Conservation (phyloP, 2,329 filamentous ascomycete genomes). For the Metarhizium humberi region DNA sequence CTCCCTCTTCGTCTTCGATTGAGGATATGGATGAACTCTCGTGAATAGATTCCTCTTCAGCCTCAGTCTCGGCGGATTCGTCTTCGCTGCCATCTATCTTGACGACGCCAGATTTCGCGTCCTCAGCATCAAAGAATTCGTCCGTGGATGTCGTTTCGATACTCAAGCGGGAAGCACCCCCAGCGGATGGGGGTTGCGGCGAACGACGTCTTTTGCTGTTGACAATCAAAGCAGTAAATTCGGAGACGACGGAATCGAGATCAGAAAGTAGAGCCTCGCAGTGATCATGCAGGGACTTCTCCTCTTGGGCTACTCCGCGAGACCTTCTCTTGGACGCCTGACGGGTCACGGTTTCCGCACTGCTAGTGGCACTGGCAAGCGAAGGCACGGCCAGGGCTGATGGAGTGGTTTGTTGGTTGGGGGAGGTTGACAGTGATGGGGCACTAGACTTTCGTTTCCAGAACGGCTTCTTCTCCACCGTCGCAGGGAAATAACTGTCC, state of each 20-base stretch:
- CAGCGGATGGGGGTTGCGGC: slow-evolving; percentile 40
- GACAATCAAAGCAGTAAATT: slow-evolving; percentile 69
- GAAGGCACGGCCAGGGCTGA: slow-evolving; percentile 33
- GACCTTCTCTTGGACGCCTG: slow-evolving; percentile 26
- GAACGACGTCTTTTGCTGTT: slow-evolving; percentile 72
- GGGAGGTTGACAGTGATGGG: slow-evolving; percentile 30
- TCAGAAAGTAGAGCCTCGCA: slow-evolving; percentile 77
- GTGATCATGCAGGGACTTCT: slow-evolving; percentile 67
- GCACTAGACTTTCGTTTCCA: slow-evolving; percentile 83
- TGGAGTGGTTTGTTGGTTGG: slow-evolving; percentile 27
- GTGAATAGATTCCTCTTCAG: slow-evolving; percentile 10
- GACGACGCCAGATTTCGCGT: slow-evolving; percentile 56
- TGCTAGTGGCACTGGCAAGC: slow-evolving; percentile 24
- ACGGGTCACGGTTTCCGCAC: slow-evolving; percentile 19
- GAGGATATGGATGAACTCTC: slow-evolving; percentile 52
- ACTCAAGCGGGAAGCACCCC: slow-evolving; percentile 45
- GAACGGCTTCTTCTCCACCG: slow-evolving; percentile 61
- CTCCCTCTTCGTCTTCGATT: slow-evolving; percentile 48
- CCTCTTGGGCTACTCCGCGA: slow-evolving; percentile 35
- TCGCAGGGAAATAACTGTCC: slow-evolving; percentile 44
- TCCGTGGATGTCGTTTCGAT: slow-evolving; percentile 74
- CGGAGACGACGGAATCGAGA: slow-evolving; percentile 71
- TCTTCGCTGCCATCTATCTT: slow-evolving; percentile 66
- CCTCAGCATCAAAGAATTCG: slow-evolving; percentile 90
- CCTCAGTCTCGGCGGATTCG: slow-evolving; percentile 28